Conservation (phyloP, 2,329 filamentous ascomycete species). For the Ceratocystis alfenasii region DNA sequence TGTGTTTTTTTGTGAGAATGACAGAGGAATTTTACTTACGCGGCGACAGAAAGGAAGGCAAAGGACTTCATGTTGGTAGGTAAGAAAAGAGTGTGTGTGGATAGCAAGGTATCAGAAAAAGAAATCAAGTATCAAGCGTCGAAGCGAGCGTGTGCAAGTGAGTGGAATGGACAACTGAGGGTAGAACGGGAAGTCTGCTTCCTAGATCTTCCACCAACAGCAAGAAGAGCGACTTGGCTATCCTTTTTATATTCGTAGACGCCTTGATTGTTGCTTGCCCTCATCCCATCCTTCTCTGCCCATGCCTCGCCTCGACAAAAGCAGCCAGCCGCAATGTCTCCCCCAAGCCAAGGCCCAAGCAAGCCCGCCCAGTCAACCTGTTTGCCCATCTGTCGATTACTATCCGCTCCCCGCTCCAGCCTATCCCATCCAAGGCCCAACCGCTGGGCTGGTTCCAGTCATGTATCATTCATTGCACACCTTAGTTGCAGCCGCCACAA, state of each 20-base stretch:
- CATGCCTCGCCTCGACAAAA: background rate
- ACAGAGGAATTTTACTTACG: slow-evolving; percentile 9
- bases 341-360: too few relatives aligned
- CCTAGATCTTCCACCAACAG: background rate
- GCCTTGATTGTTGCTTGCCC: background rate
- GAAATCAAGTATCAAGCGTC: background rate
- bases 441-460: too few relatives aligned
- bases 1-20: background rate
- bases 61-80: slow-evolving; percentile 19
- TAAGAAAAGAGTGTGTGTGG: slow-evolving; percentile 10
- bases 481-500: too few relatives aligned
- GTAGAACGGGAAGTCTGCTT: background rate
- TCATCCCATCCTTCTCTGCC: background rate
- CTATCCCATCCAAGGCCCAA: too few relatives aligned
- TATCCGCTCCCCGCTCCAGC: too few relatives aligned
- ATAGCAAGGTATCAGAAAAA: slow-evolving; percentile 10
- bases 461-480: too few relatives aligned
- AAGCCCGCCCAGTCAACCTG: too few relatives aligned
- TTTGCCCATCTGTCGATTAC: too few relatives aligned
- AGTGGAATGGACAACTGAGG: background rate
- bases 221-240: background rate
- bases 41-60: slow-evolving; percentile 10
- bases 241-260: background rate
- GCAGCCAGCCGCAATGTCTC: background rate
- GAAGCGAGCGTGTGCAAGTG: slow-evolving; percentile 9